phyloP scores from a whole-genome alignment of 1,284 basidiomycete genomes.

The Trichosporon sp. region DNA sequence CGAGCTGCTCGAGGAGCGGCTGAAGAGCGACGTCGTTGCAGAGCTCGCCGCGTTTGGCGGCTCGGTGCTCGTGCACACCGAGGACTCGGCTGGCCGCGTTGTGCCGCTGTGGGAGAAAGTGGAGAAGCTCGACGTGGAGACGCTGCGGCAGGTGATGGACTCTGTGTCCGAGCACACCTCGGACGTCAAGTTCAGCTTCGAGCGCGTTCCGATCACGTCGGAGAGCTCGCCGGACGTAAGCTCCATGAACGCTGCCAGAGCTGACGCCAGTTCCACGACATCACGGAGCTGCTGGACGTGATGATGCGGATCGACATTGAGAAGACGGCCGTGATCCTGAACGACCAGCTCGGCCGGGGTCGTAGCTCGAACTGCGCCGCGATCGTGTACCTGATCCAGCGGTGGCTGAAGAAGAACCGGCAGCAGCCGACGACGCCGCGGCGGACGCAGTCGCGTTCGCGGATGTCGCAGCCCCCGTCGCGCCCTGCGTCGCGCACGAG shows the following conservation, averaged over 20 bases:
- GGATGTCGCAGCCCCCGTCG: conserved; percentile 14
- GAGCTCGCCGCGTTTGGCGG: conserved; percentile 82
- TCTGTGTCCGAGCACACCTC: conserved; percentile 50
- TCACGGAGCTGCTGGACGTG: conserved; percentile 70
- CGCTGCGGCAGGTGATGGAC: conserved; percentile 87
- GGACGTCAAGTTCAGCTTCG: conserved; percentile 66
- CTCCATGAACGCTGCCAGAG: neutral
- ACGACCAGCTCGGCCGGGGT: conserved; percentile 94
- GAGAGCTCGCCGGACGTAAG: conserved; percentile 53
- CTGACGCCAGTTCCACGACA: conserved; percentile 52
- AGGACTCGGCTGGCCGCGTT: conserved; percentile 80
- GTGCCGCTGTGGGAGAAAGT: conserved; percentile 96
- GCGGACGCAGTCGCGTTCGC: conserved; percentile 12
- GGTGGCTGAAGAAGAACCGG: conserved; percentile 64
- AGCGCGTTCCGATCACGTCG: conserved; percentile 82
- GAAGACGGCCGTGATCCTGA: conserved; percentile 81
- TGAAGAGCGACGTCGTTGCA: conserved; percentile 80
- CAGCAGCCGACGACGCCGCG: conserved; percentile 16
- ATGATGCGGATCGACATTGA: conserved; percentile 69
- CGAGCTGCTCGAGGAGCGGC: conserved; percentile 84
- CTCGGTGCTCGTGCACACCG: conserved; percentile 79
- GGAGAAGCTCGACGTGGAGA: conserved; percentile 67
- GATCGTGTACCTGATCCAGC: conserved; percentile 76
- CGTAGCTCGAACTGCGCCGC: conserved; percentile 86
- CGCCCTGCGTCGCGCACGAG: conserved; percentile 33